Percentiles rank a stretch among this genome's conserved stretches.
Conservation (phyloP, 108 stramenopile genomes). For the Skeletonema potamos region DNA sequence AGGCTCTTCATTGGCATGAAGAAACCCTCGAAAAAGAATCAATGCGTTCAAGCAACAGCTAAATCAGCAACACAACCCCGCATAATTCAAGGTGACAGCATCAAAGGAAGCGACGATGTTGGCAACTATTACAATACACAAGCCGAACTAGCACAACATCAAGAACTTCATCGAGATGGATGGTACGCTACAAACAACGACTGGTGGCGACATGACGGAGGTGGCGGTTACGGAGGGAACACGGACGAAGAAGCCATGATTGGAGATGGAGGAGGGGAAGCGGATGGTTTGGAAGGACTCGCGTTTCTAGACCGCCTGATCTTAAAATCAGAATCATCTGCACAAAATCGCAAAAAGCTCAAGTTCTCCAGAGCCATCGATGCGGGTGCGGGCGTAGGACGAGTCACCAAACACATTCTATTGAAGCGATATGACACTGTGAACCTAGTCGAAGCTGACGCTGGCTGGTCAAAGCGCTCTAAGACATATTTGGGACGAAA, state of each 20-base stretch:
- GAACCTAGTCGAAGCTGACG: slow-evolving; percentile 11
- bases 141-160: too few relatives aligned
- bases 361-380: slow-evolving; percentile 4
- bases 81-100: background rate
- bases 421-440: slow-evolving; percentile 12
- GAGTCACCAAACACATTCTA: slow-evolving; percentile 12
- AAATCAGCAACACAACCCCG: too few relatives aligned
- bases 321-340: background rate
- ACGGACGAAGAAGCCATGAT: slow-evolving; percentile 28
- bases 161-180: too few relatives aligned
- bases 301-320: slow-evolving; percentile 19
- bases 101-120: slow-evolving; percentile 3
- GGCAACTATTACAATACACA: background rate
- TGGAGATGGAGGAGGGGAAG: slow-evolving; percentile 21
- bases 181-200: too few relatives aligned
- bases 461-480: slow-evolving; percentile 6
- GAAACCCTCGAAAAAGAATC: too few relatives aligned
- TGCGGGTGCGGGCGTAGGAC: slow-evolving; percentile 16
- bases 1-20: too few relatives aligned
- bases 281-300: slow-evolving; percentile 19
- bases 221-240: slow-evolving; percentile 11
- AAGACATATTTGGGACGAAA: slow-evolving; percentile 11
- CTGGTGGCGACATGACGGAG: too few relatives aligned
- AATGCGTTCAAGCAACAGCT: too few relatives aligned
- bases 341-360: background rate